phyloP scores from a whole-genome alignment of 805 yeast species.

The Barnettozyma salicaria region DNA sequence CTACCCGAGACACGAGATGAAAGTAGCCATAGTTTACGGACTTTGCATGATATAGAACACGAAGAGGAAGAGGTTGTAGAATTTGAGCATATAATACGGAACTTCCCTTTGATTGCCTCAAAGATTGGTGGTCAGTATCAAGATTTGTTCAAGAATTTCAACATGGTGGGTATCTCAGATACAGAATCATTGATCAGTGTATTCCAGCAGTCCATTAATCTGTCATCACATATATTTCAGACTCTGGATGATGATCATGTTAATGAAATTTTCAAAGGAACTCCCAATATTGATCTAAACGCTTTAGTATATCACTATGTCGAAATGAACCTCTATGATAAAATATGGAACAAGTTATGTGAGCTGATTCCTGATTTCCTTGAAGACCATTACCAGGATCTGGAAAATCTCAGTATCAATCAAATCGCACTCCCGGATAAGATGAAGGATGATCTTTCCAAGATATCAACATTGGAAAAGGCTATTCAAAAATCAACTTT shows the following conservation, averaged over 20 bases:
- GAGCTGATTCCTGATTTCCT: constrained; percentile 24
- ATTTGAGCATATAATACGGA: constrained; percentile 35
- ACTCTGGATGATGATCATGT: constrained; percentile 21
- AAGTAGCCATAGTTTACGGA: too few relatives aligned
- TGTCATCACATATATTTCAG: constrained; percentile 27
- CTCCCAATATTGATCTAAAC: constrained; percentile 42
- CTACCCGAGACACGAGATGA: neutral
- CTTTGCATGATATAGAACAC: neutral
- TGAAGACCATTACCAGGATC: constrained; percentile 17
- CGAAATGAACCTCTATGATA: constrained; percentile 61
- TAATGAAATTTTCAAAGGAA: constrained; percentile 21
- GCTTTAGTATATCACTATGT: constrained; percentile 61
- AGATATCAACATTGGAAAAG: constrained; percentile 32
- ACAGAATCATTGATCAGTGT: constrained; percentile 25
- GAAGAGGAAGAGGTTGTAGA: constrained; percentile 10
- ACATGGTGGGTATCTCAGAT: constrained; percentile 27
- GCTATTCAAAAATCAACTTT: constrained; percentile 46
- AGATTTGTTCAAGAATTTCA: constrained; percentile 33
- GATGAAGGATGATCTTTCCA: constrained; percentile 24
- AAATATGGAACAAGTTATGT: constrained; percentile 50
- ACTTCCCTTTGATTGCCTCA: constrained; percentile 34
- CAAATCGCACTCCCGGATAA: constrained; percentile 37
- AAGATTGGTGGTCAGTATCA: constrained; percentile 36
- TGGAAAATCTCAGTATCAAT: constrained; percentile 30
- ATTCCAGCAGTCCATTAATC: constrained; percentile 24